Base-by-base conservation (phyloP, 2,329 filamentous ascomycete species). In the Penicillium sp. region DNA sequence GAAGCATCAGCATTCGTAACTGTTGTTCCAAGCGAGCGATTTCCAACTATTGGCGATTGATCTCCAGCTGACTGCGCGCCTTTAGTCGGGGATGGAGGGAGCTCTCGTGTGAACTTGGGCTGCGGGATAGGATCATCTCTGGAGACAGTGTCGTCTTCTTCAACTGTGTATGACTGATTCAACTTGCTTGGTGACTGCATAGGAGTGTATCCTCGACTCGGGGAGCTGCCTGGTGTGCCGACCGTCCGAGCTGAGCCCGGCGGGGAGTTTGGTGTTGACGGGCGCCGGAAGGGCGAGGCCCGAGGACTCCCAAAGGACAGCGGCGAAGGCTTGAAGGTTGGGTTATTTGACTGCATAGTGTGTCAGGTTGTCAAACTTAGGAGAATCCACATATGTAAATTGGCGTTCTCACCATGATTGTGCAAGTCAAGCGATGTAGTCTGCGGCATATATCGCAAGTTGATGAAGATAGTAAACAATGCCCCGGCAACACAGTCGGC, bases 261-360 rank as follows among this genome's bases (percentile, higher is more conserved):
- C 31, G 88, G 87, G 50, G 82, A 80, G 41, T 83, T 83, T 4
- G 89, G 86, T 4, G 79, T 82, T 2, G 87, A 89, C 9, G 85
- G 85, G 63, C 88, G 83, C 67, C 87, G 84, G 57, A 90, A 89
- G 2, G 89, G 87, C 10, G 89, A 90, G 24, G 84, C 82, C 72
- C 90, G 86, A 66, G 86, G 84, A 49, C 89, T 88, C 64, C 87
- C 87, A 76, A 89, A 90, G 60, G 88, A 88, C 60, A 91, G 78
- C 55, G 87, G 87, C 24, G 88, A 90, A 14, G 88, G 87, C 74
- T 90, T 90, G 76, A 89, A 91, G 58, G 84, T 79, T 78, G 81
- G 73, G 80, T 83, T 73, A 80, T 82, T 86, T 54, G 73, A 72
- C 73, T 76, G 62, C 10, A 61, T 66, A 11, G 58, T 40, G 10